These are phyloP conservation scores for Avicennia marina DNA, from an alignment of 257 asterid species.

Conservation along the genomic window DNA sequence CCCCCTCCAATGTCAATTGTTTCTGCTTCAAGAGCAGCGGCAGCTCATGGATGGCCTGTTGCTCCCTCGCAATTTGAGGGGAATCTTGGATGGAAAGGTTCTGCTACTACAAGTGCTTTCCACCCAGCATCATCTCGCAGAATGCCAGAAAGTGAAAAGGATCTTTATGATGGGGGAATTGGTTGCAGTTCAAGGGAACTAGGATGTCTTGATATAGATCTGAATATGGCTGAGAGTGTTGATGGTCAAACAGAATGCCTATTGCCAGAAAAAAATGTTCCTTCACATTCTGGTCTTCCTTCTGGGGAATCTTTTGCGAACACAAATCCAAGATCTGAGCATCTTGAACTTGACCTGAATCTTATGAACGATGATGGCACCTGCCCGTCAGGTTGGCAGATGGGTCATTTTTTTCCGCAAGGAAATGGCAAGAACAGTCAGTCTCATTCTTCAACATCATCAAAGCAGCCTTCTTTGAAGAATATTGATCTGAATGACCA, in stretches of 20 bases:
- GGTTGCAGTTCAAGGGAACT: constrained; percentile 44
- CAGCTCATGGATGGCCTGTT: constrained; percentile 53
- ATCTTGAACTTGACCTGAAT: constrained; percentile 60
- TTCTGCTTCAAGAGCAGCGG: constrained; percentile 76
- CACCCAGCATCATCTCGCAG: constrained; percentile 63
- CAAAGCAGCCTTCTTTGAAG: constrained; percentile 49
- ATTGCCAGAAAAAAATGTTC: constrained; percentile 24
- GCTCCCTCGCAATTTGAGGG: constrained; percentile 78
- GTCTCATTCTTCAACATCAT: constrained; percentile 45
- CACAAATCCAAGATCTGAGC: constrained; percentile 45
- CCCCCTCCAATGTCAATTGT: constrained; percentile 47
- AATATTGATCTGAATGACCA: constrained; percentile 72
- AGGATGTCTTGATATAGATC: constrained; percentile 51
- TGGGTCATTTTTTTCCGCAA: constrained; percentile 33
- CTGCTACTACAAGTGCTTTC: constrained; percentile 79
- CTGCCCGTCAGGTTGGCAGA: constrained; percentile 35
- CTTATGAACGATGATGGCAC: constrained; percentile 34
- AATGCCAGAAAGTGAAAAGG: constrained; percentile 41
- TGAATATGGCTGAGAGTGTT: constrained; percentile 54
- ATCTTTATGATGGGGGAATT: constrained; percentile 43
- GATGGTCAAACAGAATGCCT: constrained; percentile 36
- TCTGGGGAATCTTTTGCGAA: constrained; percentile 65
- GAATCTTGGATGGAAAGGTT: constrained; percentile 84
- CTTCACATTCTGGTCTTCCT: constrained; percentile 23
- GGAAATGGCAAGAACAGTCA: constrained; percentile 24